Conservation (phyloP, 805 yeast species). For the Lachancea fermentati region DNA sequence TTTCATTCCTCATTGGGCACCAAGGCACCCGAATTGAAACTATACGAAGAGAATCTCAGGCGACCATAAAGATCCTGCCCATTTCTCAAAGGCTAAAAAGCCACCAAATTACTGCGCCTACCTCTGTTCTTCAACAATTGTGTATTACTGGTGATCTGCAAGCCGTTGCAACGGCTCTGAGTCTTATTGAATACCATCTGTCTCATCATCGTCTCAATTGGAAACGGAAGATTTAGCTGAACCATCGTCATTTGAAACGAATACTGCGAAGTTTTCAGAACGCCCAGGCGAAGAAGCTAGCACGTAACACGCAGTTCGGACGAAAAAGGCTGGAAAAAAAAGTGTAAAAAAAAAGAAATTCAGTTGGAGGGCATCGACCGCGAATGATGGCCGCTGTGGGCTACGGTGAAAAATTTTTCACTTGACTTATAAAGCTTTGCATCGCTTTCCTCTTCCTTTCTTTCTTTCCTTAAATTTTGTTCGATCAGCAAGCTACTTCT, state of each 20-base stretch:
- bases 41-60: conserved; percentile 33
- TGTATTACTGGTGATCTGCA: conserved; percentile 28
- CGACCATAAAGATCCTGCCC: conserved; percentile 38
- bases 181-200: conserved; percentile 24
- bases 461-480: conserved; percentile 3
- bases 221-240: not conserved
- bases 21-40: conserved; percentile 36
- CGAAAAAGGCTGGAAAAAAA: conserved; percentile 1
- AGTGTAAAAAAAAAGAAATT: conserved; percentile 9
- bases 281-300: conserved; percentile 13
- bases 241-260: not conserved
- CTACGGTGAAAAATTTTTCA: conserved; percentile 19
- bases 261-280: conserved; percentile 9
- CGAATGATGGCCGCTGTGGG: conserved; percentile 1
- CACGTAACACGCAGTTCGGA: conserved; percentile 13
- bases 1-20: conserved; percentile 40
- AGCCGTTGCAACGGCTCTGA: conserved; percentile 25
- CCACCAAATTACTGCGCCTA: conserved; percentile 12
- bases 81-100: conserved; percentile 16
- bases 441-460: conserved; percentile 3
- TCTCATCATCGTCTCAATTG: not conserved
- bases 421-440: conserved; percentile 12
- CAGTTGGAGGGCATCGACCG: conserved; percentile 4
- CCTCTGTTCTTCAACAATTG: conserved; percentile 23
- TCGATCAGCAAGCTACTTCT: conserved; percentile 17